These are phyloP conservation scores for Penicillium janthinellum DNA, from an alignment of 2,329 filamentous ascomycete species.

Conservation along the genomic window DNA sequence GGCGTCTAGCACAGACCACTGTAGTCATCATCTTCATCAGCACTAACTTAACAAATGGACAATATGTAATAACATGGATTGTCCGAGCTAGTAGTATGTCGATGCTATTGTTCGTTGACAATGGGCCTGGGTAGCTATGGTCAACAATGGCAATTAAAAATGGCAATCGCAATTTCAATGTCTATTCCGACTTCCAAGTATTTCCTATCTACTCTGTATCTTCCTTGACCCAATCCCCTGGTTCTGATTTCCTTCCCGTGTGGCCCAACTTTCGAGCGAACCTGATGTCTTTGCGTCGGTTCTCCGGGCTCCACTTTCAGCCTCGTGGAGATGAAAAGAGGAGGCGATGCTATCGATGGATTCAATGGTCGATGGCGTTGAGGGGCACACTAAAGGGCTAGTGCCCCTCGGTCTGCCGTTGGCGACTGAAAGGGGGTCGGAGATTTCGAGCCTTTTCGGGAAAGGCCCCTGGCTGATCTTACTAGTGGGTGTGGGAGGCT, in stretches of 20 bases:
- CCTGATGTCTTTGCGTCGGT: background rate
- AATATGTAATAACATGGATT: background rate
- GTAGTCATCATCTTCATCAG: background rate
- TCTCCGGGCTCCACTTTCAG: slow-evolving; percentile 9
- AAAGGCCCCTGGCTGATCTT: background rate
- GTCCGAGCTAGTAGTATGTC: background rate
- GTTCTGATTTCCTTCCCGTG: background rate
- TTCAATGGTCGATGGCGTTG: background rate
- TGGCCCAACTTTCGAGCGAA: slow-evolving; percentile 1
- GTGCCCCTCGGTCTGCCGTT: background rate
- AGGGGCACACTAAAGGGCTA: background rate
- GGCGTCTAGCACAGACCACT: background rate
- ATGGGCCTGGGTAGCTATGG: background rate
- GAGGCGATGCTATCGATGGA: background rate
- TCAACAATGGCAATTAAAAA: background rate
- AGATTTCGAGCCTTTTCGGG: slow-evolving; percentile 1
- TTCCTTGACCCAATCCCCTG: background rate
- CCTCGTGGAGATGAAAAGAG: slow-evolving; percentile 4
- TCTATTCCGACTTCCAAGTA: background rate
- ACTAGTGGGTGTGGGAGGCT: background rate
- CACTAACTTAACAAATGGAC: background rate
- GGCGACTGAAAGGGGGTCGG: background rate
- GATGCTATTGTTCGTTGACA: background rate
- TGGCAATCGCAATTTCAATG: background rate
- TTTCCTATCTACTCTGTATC: background rate